Evolutionary conservation across 352 stramenopile species (phyloP).

Genomic region (Pseudoperonospora humuli): DNA sequence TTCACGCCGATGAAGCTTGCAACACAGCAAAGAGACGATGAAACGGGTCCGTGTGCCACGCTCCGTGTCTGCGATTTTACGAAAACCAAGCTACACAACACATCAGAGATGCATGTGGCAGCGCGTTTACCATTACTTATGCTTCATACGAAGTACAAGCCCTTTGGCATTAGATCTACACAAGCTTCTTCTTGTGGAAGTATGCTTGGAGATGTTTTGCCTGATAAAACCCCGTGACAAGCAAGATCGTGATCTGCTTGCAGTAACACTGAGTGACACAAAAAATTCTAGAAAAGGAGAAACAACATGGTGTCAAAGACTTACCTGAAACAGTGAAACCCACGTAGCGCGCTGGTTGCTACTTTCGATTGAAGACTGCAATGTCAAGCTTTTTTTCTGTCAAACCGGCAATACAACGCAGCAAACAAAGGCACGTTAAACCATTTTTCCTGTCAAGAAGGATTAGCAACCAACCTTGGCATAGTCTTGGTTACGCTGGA

Average conservation of each 20-base stretch:
- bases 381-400: slow-evolving; percentile 58
- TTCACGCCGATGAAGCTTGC: no score
- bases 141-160: neutral
- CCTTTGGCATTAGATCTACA: slow-evolving; percentile 7
- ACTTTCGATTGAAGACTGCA: slow-evolving; percentile 67
- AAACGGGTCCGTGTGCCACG: no score
- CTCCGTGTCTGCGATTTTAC: no score
- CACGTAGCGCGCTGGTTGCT: slow-evolving; percentile 76
- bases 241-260: slow-evolving; percentile 52
- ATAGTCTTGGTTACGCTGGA: slow-evolving; percentile 83
- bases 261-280: neutral
- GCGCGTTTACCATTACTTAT: no score
- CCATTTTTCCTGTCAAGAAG: neutral
- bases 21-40: no score
- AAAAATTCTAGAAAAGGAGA: no score
- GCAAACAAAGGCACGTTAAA: neutral
- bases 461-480: slow-evolving; percentile 36
- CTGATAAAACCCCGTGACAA: slow-evolving; percentile 69
- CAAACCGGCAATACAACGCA: neutral
- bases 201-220: slow-evolving; percentile 72
- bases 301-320: neutral
- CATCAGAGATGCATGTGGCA: no score
- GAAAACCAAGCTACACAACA: no score
- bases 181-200: slow-evolving; percentile 83
- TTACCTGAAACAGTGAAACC: slow-evolving; percentile 72